These are phyloP conservation scores for Aspergillus novoparasiticus DNA, from an alignment of 2,329 filamentous ascomycete species.

Conservation along the genomic window DNA sequence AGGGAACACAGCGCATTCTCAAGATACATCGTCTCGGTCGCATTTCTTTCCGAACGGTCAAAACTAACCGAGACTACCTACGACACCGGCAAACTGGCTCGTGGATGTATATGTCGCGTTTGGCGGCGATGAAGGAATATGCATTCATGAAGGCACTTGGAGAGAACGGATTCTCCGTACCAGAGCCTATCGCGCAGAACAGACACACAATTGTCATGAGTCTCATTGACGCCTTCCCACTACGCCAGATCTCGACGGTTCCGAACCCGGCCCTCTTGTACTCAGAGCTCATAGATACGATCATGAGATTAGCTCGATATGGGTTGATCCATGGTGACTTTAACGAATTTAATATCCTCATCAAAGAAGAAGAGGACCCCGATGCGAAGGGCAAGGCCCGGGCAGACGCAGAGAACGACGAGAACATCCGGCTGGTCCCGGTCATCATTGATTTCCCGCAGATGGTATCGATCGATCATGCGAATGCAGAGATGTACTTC, in stretches of 20 bases:
- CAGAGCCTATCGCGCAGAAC: slow-evolving; percentile 83
- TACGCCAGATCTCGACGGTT: slow-evolving; percentile 83
- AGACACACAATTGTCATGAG: slow-evolving; percentile 97
- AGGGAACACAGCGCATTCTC: slow-evolving; percentile 76
- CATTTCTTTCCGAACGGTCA: slow-evolving; percentile 95
- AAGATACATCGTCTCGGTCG: slow-evolving; percentile 96
- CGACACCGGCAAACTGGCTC: slow-evolving; percentile 77
- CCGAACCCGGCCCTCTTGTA: slow-evolving; percentile 85
- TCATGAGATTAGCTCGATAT: slow-evolving; percentile 78
- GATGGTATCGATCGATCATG: slow-evolving; percentile 93
- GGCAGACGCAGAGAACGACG: slow-evolving; percentile 30
- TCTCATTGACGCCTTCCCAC: slow-evolving; percentile 85
- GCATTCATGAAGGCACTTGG: slow-evolving; percentile 88
- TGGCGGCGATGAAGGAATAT: slow-evolving; percentile 92
- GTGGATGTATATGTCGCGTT: slow-evolving; percentile 97
- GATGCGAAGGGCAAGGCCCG: slow-evolving; percentile 41
- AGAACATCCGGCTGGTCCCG: slow-evolving; percentile 64
- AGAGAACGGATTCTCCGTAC: slow-evolving; percentile 85
- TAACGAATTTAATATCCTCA: slow-evolving; percentile 98
- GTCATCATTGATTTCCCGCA: slow-evolving; percentile 97
- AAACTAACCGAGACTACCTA: slow-evolving; percentile 93
- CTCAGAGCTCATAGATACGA: slow-evolving; percentile 83
- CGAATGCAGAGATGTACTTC: slow-evolving; percentile 96
- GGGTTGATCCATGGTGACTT: slow-evolving; percentile 97
- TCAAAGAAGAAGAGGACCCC: slow-evolving; percentile 68